Base-by-base conservation (phyloP, 139 green algal genomes). In the Marvania coccoides region DNA sequence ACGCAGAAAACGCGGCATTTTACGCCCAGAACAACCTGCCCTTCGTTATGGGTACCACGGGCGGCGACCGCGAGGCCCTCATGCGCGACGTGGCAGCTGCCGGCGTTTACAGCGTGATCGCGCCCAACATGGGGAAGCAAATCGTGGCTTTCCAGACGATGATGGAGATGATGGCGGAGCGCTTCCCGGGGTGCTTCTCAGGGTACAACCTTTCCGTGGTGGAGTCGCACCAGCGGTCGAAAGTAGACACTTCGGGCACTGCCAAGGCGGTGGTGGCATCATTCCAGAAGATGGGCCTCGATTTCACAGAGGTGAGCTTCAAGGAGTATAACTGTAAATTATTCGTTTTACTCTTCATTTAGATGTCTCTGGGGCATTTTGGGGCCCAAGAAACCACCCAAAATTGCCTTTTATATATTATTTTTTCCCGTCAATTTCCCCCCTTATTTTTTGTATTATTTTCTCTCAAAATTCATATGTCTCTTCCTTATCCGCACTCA, bases 31-130 rank as follows among this genome's bases (percentile, higher is more conserved):
- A 93, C 66, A 29, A 65, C 8, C 73, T 93, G 28, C 93, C 93
- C 3, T 99, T 99, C 75, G 95, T 99, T 4, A 97, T 98, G 92
- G 95, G 95, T 47, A 99, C 95, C 14, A 98, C 94, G 0, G 95
- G 95, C 5, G 95, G 92, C 0, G 92, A 99, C 74, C 67, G 95
- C 2, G 81, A 87, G 3, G 75, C 81, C 67, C 81, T 99, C n/a
- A 30, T 80, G 28, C 51, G 67, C 19, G 73, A 84, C 36, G 85
- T 90, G 6, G 14, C 78, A 24, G 71, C 60, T 1, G 65, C 81
- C 3, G 81, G 74, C 12, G 42, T 78, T 14, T 95, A 94, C 69
- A 93, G 93, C 6, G 93, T 99, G 1, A 96, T 99, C 37, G 95
- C 95, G 4, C 91, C 95, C 10, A 90, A 99, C 62, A 99, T 99